Evolutionary conservation across 2,329 filamentous ascomycete species (phyloP).

Genomic region (Fusarium sp.): DNA sequence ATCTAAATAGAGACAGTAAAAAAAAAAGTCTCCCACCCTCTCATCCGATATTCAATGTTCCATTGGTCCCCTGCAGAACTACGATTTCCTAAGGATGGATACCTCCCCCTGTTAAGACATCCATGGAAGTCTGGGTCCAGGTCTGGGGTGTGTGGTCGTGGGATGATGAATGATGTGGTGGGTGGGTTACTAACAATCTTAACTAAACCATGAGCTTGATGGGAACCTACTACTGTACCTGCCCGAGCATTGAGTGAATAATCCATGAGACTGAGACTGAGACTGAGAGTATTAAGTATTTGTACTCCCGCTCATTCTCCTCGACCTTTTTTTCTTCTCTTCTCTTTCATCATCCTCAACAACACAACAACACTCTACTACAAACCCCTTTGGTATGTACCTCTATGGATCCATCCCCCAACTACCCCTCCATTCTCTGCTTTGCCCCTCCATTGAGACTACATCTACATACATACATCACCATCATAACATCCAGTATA

Average conservation of each 20-base stretch:
- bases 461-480: neutral
- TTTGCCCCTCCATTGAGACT: constrained; percentile 22
- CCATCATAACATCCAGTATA: constrained; percentile 25
- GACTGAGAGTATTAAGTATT: constrained; percentile 41
- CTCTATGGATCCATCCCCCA: neutral
- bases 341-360: constrained; percentile 32
- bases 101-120: neutral
- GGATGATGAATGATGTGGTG: constrained; percentile 39
- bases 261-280: constrained; percentile 33
- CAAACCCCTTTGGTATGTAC: constrained; percentile 20
- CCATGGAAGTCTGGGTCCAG: neutral
- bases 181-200: constrained; percentile 11
- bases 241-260: constrained; percentile 19
- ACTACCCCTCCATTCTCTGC: neutral
- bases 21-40: constrained; percentile 27
- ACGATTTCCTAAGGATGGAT: neutral
- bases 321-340: constrained; percentile 10
- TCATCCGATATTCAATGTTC: constrained; percentile 29
- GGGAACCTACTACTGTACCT: neutral
- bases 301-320: constrained; percentile 35
- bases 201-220: constrained; percentile 5
- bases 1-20: neutral
- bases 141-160: constrained; percentile 26
- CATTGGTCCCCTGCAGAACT: constrained; percentile 15
- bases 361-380: constrained; percentile 18